Conservation (phyloP, 176 grass and related monocot species). For the Cenchrus fungigraminus region DNA sequence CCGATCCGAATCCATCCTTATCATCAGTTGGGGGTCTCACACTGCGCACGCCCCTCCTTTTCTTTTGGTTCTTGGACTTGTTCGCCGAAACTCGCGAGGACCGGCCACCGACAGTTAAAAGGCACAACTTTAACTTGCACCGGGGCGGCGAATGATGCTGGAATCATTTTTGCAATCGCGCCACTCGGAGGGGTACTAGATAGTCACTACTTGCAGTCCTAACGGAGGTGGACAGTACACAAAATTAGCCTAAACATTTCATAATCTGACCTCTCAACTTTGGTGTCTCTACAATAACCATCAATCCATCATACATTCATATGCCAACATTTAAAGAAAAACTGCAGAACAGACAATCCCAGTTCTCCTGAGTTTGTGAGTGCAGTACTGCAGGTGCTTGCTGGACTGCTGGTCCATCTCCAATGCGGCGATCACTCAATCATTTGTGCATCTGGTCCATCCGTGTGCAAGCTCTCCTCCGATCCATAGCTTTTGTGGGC, state of each 20-base stretch:
- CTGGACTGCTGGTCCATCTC: slow-evolving; percentile 18
- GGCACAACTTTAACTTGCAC: no score
- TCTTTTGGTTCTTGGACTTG: background rate
- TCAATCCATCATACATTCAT: no score
- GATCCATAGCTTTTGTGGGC: no score
- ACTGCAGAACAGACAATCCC: background rate
- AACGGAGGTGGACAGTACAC: no score
- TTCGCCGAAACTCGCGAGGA: background rate
- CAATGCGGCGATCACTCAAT: background rate
- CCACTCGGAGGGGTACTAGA: background rate
- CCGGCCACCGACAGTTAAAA: slow-evolving; percentile 32
- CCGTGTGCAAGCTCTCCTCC: slow-evolving; percentile 14
- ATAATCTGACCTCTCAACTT: background rate
- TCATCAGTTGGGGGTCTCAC: background rate
- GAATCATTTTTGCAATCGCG: background rate
- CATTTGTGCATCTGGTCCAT: slow-evolving; percentile 2
- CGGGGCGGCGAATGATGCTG: background rate
- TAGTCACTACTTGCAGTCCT: background rate
- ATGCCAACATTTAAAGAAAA: no score
- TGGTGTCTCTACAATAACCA: background rate
- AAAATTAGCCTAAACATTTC: background rate
- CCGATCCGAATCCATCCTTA: no score
- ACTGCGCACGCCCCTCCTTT: background rate
- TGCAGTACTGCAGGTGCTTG: no score
- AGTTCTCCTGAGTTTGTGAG: background rate